Evolutionary conservation across 1,284 basidiomycete genomes (phyloP), one percentile per base, ranked within the genome.

Genomic region (Tylopilus sp.): DNA sequence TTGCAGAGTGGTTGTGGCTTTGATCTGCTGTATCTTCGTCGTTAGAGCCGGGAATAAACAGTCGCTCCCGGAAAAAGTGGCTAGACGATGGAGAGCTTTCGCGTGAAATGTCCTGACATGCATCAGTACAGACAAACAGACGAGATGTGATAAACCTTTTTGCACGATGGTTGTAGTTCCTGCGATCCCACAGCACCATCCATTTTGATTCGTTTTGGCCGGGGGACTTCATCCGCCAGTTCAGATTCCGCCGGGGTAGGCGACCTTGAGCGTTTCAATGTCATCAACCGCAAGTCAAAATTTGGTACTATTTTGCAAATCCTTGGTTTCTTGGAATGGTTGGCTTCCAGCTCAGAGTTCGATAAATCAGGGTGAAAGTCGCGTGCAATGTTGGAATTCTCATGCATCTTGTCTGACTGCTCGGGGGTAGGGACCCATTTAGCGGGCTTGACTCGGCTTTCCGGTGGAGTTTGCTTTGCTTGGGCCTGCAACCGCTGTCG

Each of bases 221-320:
- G 46, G 18, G 51, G 57, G 29, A 26, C 37, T 34, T 58, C 70
- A 43, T 64, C 59, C 24, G 45, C 62, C 61, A 39, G 51, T 24
- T 11, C 51, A 26, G 41, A 36, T 7, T 57, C 56, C 7, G 21
- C 51, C 36, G 60, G 50, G 21, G 55, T 36, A 46, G 60, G 50
- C 20, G 57, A 55, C 30, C 56, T 56, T 26, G 65, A 62, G 36
- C 77, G 71, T 24, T 65, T 67, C 46, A 84, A 57, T 36, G 75
- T 71, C 7, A 75, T 63, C 44, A 84, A 75, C 43, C 78, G 67
- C n/a, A 84, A 54, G 52, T 80, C 71, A 55, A 82, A 82, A 53
- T 78, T 70, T 8, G 76, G 75, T 11, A 56, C 52, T 9, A 65
- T 46, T 51, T 69, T 74, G 17, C 55, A 60, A 68, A 73, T 52